These are phyloP conservation scores for Cyamopsis tetragonoloba DNA, from an alignment of 306 rosid genomes.

Conservation along the genomic window DNA sequence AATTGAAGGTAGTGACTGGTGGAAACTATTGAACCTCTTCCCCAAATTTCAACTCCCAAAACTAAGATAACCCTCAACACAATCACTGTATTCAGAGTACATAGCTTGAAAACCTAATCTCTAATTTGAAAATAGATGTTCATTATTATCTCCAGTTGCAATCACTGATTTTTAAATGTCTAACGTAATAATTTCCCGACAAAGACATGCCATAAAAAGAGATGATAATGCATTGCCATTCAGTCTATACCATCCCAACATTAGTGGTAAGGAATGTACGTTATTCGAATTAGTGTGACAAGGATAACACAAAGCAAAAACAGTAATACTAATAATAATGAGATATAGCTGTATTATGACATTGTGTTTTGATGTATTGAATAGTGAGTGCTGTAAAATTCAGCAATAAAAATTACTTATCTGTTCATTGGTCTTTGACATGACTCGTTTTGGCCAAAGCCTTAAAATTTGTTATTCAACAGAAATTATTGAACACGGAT, in stretches of 20 bases:
- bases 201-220: conserved; percentile 3
- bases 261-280: background rate
- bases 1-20: background rate
- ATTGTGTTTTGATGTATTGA: background rate
- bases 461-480: background rate
- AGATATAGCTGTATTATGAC: background rate
- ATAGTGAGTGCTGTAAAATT: background rate
- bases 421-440: background rate
- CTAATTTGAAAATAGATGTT: background rate
- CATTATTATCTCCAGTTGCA: conserved; percentile 17
- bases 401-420: background rate
- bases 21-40: background rate
- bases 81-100: conserved; percentile 10
- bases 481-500: background rate
- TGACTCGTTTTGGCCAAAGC: background rate
- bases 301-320: conserved; percentile 15
- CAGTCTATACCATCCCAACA: background rate
- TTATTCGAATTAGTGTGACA: background rate
- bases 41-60: background rate
- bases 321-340: background rate
- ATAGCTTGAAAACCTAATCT: conserved; percentile 15
- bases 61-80: background rate
- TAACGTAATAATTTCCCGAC: conserved; percentile 4
- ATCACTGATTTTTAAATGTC: background rate
- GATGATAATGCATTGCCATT: conserved; percentile 19